Evolutionary conservation across 2,329 filamentous ascomycete species (phyloP).

Genomic region (Sordariomycetes sp.): DNA sequence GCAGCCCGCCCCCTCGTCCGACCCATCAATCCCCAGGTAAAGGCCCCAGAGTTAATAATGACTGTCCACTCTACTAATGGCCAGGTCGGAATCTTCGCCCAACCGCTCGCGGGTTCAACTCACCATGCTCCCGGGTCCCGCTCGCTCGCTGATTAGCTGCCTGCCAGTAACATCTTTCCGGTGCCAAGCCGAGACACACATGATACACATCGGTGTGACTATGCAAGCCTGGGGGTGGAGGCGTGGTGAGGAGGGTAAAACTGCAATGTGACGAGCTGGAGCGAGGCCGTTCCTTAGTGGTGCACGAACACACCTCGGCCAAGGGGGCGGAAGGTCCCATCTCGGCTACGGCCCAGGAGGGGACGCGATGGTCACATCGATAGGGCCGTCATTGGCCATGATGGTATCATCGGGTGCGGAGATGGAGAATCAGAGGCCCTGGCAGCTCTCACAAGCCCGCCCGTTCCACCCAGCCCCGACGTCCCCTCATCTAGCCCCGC

Average conservation of each 20-base stretch:
- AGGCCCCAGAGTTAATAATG: background rate
- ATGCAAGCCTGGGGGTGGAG: background rate
- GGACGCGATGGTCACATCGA: background rate
- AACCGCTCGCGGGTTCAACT: background rate
- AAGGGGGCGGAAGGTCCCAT: background rate
- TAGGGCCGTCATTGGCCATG: background rate
- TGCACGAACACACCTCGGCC: background rate
- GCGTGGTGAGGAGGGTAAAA: background rate
- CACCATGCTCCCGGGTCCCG: background rate
- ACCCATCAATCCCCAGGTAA: background rate
- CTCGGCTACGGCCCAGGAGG: background rate
- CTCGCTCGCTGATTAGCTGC: background rate
- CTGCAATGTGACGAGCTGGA: background rate
- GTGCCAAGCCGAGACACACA: background rate
- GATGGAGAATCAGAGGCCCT: background rate
- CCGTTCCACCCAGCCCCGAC: background rate
- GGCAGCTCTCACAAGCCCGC: background rate
- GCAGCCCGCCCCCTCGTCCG: background rate
- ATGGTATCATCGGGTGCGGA: background rate
- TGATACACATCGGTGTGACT: background rate
- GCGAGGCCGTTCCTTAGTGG: background rate
- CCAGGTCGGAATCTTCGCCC: background rate
- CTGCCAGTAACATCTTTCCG: background rate
- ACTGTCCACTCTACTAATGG: background rate
- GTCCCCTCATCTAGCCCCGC: background rate